Evolutionary conservation across 2,329 filamentous ascomycete species (phyloP), one percentile per base, ranked within the genome.

Genomic region (Bisporella sp.): DNA sequence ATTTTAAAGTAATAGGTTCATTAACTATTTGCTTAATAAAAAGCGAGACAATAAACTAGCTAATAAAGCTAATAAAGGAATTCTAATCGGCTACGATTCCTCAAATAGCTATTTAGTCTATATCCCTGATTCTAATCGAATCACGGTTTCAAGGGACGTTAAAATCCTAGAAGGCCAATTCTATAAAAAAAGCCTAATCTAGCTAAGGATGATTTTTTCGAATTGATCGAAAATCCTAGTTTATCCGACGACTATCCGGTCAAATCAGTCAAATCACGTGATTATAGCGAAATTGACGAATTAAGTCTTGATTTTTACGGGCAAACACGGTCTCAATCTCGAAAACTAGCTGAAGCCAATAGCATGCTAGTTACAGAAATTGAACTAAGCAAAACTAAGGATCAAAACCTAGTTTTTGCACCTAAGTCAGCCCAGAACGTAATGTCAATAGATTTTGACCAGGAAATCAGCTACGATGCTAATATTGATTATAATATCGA

Each of bases 21-120:
- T 21, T 42, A 2, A 42, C 40, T 42, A n/a, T 12, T 12, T 12
- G 8, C 13, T 28, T 42, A 42, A 42, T 8, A n/a, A 11, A 11
- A 12, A 28, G 13, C 8, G 40, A 12, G 28, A 42, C 7, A 28
- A 21, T 42, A 42, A 42, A 42, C 28, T 42, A 42, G 40, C 40
- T 28, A 8, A 42, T 42, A 42, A 42, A 42, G 40, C 40, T 42
- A 42, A 42, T 42, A 42, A 42, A 42, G 40, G 40, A 21, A 42
- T 42, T 31, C 12, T 45, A 45, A 45, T 21, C 11, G 21, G 43
- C 43, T 45, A 9, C 32, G 32, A 31, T 2, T 45, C 21, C 6
- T 31, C 31, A 31, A 31, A 45, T 31, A 45, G 32, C 21, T 45
- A 9, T 12, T 11, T 30, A 45, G 43, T 30, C 11, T 45, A 45